Percentiles rank a stretch among this genome's conserved stretches.
Conservation (phyloP, 2,329 filamentous ascomycete genomes). For the Pseudocercospora vitis region DNA sequence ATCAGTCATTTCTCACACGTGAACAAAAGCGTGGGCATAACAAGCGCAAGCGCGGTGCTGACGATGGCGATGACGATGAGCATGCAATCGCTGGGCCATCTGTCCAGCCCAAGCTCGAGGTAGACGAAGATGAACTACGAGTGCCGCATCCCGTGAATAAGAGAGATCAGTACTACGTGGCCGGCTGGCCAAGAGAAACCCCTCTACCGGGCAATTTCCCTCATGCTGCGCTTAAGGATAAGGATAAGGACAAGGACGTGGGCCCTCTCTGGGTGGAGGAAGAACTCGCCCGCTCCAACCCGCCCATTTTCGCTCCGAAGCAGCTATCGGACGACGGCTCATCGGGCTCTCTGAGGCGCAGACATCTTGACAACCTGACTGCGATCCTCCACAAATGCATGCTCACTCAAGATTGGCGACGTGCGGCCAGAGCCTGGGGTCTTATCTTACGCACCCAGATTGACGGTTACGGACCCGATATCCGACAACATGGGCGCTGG, state of each 20-base stretch:
- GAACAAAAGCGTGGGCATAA: constrained; percentile 29
- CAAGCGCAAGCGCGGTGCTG: constrained; percentile 31
- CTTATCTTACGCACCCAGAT: constrained; percentile 66
- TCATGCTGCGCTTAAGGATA: constrained; percentile 40
- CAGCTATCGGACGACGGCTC: constrained; percentile 22
- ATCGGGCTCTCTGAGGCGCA: constrained; percentile 43
- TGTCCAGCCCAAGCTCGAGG: constrained; percentile 10
- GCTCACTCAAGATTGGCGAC: constrained; percentile 65
- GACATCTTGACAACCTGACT: constrained; percentile 66
- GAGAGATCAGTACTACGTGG: constrained; percentile 41
- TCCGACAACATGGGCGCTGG: constrained; percentile 72
- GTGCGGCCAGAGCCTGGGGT: constrained; percentile 73
- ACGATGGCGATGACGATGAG: constrained; percentile 22
- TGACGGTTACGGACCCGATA: constrained; percentile 60
- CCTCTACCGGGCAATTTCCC: constrained; percentile 48
- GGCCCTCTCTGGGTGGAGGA: constrained; percentile 39
- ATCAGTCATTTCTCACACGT: constrained; percentile 30
- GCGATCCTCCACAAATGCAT: constrained; percentile 72
- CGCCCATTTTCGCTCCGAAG: constrained; percentile 42
- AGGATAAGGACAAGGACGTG: constrained; percentile 14
- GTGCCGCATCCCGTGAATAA: constrained; percentile 31
- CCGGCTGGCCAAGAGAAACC: constrained; percentile 43
- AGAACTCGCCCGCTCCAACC: constrained; percentile 44
- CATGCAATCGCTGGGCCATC: constrained; percentile 12
- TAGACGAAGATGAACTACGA: constrained; percentile 17